Conservation (phyloP, 139 green algal genomes). For the Chlamydomonas eustigma region DNA sequence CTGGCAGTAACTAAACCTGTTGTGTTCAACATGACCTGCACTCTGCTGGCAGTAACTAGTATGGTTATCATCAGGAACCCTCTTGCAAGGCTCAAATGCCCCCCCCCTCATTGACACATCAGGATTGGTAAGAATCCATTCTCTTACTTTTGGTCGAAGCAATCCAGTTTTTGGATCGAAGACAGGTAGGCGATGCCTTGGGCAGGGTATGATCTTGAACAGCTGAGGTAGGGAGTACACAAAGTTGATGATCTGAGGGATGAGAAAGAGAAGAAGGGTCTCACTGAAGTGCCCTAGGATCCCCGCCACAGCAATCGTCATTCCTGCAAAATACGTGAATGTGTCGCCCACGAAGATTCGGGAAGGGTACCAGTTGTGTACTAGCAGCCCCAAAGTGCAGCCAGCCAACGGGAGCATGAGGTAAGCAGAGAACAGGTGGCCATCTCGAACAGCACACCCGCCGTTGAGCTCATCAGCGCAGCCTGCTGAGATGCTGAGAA, state of each 20-base stretch:
- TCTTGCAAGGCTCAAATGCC: no score
- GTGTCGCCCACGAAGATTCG: conserved; percentile 97
- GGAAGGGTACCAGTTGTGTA: conserved; percentile 82
- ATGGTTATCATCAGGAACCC: no score
- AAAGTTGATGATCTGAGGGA: conserved; percentile 97
- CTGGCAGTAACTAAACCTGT: no score
- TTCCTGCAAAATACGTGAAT: conserved; percentile 99
- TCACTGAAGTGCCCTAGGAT: conserved; percentile 97
- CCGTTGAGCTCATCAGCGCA: background rate
- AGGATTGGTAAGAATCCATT: no score
- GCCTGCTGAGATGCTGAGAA: conserved; percentile 26
- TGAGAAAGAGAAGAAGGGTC: conserved; percentile 94
- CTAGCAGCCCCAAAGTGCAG: conserved; percentile 80
- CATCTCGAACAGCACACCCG: conserved; percentile 49
- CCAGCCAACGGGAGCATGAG: conserved; percentile 84
- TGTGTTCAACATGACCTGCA: no score
- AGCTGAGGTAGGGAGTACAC: conserved; percentile 90
- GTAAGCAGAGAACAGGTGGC: conserved; percentile 93
- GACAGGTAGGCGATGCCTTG: conserved; percentile 86
- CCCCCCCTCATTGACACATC: no score
- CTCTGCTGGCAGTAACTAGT: no score
- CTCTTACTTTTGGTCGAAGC: conserved; percentile 65
- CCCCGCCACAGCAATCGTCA: conserved; percentile 93
- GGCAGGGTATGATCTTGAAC: conserved; percentile 93
- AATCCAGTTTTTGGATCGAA: conserved; percentile 79